Evolutionary conservation across 129 eudicot species (phyloP).

Genomic region (Escallonia herrerae): DNA sequence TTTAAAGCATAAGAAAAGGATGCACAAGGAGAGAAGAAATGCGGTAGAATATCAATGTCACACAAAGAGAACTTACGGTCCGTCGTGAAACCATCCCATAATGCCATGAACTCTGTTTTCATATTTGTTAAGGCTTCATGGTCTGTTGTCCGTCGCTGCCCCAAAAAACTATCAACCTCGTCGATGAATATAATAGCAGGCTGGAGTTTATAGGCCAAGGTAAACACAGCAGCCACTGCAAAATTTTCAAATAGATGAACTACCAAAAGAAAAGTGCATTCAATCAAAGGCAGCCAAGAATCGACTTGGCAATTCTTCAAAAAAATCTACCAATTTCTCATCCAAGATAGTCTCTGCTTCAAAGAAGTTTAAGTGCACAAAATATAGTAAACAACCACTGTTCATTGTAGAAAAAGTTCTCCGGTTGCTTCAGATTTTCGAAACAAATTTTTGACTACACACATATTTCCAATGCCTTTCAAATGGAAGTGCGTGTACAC

Average conservation of each 20-base stretch:
- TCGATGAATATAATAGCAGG: slow-evolving; percentile 93
- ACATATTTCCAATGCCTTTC: too few relatives aligned
- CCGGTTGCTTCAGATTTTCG: too few relatives aligned
- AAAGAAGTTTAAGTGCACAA: too few relatives aligned
- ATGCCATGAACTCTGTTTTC: slow-evolving; percentile 94
- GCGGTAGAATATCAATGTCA: background rate
- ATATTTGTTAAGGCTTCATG: slow-evolving; percentile 83
- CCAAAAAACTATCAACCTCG: slow-evolving; percentile 93
- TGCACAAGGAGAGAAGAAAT: background rate
- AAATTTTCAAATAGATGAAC: background rate
- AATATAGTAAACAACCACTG: too few relatives aligned
- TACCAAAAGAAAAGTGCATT: too few relatives aligned
- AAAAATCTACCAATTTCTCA: too few relatives aligned
- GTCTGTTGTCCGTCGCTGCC: slow-evolving; percentile 74
- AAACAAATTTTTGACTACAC: too few relatives aligned
- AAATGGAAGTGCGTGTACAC: too few relatives aligned
- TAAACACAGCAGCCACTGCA: slow-evolving; percentile 90
- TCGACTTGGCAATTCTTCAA: too few relatives aligned
- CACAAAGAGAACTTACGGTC: slow-evolving; percentile 48
- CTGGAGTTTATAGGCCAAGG: slow-evolving; percentile 84
- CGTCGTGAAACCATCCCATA: slow-evolving; percentile 95
- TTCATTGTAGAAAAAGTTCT: too few relatives aligned
- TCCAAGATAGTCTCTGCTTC: too few relatives aligned
- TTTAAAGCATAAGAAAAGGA: background rate
- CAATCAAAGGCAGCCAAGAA: too few relatives aligned